These are phyloP conservation scores for Mortierella sp. DNA, from an alignment of 371 early-diverging fungal species.

Conservation along the genomic window DNA sequence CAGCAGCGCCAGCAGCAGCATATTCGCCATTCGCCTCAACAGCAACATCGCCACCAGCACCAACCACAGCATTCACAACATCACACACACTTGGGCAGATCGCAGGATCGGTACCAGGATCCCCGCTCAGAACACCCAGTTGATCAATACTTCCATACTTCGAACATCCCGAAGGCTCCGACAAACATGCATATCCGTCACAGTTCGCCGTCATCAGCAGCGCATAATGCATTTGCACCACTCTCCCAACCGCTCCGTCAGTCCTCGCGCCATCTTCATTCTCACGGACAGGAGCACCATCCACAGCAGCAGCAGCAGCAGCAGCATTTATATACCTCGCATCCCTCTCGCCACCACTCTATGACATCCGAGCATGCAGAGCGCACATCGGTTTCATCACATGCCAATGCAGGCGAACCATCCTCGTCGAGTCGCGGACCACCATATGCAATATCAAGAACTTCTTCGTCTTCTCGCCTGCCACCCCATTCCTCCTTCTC, in stretches of 20 bases:
- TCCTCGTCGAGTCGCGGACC: neutral
- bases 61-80: neutral
- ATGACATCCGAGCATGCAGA: slow-evolving; percentile 4
- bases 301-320: neutral
- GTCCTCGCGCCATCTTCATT: neutral
- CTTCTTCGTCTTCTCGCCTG: neutral
- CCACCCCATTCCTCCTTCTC: too few relatives aligned
- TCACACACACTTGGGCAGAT: neutral
- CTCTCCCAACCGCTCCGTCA: neutral
- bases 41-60: neutral
- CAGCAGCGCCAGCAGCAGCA: neutral
- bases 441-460: neutral
- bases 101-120: neutral
- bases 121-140: neutral
- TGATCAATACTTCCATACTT: neutral
- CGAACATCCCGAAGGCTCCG: neutral
- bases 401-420: neutral
- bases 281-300: neutral
- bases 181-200: neutral
- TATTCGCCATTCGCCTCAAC: neutral
- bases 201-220: neutral
- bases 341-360: neutral
- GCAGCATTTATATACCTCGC: neutral
- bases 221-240: neutral
- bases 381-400: neutral